Conservation (phyloP, 345 rosid species). For the Eucalyptus curtisii region DNA sequence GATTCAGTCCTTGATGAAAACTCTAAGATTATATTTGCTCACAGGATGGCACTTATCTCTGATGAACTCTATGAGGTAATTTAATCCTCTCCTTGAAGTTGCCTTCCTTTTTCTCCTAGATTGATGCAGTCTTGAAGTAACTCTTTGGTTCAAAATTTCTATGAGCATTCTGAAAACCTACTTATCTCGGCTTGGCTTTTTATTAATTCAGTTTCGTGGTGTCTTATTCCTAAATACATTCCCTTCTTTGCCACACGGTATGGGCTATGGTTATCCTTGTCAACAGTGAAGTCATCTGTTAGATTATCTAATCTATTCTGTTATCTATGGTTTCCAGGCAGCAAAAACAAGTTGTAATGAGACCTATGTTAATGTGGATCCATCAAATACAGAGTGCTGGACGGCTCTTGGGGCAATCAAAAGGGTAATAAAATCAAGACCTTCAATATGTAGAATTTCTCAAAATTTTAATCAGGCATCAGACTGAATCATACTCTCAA, state of each 20-base stretch:
- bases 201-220: not conserved
- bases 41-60: slow-evolving; percentile 11
- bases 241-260: not conserved
- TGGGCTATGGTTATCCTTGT: not conserved
- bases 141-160: not conserved
- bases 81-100: not conserved
- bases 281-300: not conserved
- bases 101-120: not conserved
- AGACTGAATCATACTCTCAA: not conserved
- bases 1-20: slow-evolving; percentile 2
- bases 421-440: not conserved
- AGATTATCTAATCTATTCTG: not conserved
- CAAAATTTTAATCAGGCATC: not conserved
- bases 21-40: slow-evolving; percentile 3
- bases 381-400: slow-evolving; percentile 4
- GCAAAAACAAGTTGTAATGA: slow-evolving; percentile 13
- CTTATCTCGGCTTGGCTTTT: not conserved
- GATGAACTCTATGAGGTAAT: slow-evolving; percentile 8
- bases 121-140: not conserved
- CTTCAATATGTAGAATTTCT: not conserved
- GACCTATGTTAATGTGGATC: not conserved
- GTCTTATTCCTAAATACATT: not conserved
- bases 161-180: not conserved
- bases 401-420: slow-evolving; percentile 1
- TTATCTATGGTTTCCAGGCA: not conserved